Base-by-base conservation (phyloP, 2,329 filamentous ascomycete genomes). In the Elsinoe fawcettii region DNA sequence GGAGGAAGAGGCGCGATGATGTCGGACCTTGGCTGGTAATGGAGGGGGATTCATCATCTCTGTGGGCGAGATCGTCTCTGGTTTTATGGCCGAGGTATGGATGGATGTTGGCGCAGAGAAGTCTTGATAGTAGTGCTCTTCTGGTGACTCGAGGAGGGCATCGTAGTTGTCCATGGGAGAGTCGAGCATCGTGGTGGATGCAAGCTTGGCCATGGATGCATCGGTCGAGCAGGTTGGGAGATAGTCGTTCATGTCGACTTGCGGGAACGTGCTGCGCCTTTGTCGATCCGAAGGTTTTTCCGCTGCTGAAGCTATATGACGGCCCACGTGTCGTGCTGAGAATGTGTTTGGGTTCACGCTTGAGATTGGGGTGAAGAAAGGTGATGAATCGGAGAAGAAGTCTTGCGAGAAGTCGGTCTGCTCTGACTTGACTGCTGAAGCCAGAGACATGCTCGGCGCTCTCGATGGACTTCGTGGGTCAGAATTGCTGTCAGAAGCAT, bases 261-360 rank as follows among this genome's bases (percentile, higher is more conserved):
- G 83, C 1, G 90, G 89, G 61, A 95, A 90, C 0, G 90, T 95
- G 70, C 95, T 90, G 69, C 88, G 93, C 66, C 90, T 80, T n/a
- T 88, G 88, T 57, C 89, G 80, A 64, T 87, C 85, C 62, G 25
- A 18, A 11, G 49, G 20, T 3, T 49, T 14, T 16, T 16, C 12
- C 25, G 11, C 30, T 18, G 11, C 25, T 14, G 20, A n/a, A 14
- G 3, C 36, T 3, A 32, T 4, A 7, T 18, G n/a, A 22, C 2
- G 30, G 34, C 14, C 47, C 51, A 22, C 34, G 9, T 1, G 30
- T n/a, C 11, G 87, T 0, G 86, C 88, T 68, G 93, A 90, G 67
- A 92, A 87, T 0, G 87, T 83, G 1, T 84, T 86, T 0, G 84
- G 84, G 3, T 89, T 88, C 65, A 87, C 92, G 56, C 88, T 79